Percentiles rank a stretch among this genome's conserved stretches.
Conservation (phyloP, 2,329 filamentous ascomycete species). For the Colletotrichum sp. region DNA sequence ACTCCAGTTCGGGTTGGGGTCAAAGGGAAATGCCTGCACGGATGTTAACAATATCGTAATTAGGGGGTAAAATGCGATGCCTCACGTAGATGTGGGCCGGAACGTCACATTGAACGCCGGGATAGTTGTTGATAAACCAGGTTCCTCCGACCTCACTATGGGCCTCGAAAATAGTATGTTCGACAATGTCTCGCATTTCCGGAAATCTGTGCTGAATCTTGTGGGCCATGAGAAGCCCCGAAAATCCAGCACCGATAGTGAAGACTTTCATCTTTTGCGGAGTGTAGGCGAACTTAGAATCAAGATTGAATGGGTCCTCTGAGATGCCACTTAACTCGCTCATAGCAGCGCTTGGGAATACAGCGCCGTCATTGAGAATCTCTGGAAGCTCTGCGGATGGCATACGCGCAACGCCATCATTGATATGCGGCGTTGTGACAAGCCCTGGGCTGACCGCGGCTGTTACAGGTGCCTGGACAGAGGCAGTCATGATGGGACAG, state of each 20-base stretch:
- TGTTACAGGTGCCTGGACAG: not conserved
- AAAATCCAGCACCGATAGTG: slow-evolving; percentile 38
- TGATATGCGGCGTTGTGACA: not conserved
- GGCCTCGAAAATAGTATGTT: slow-evolving; percentile 34
- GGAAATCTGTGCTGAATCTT: slow-evolving; percentile 38
- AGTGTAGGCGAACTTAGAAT: slow-evolving; percentile 29
- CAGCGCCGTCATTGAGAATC: not conserved
- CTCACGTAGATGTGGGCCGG: slow-evolving; percentile 27
- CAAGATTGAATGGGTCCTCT: slow-evolving; percentile 31
- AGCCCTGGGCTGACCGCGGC: not conserved
- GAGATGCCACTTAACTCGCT: slow-evolving; percentile 3
- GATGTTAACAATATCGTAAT: not conserved
- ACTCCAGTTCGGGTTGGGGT: slow-evolving; percentile 63
- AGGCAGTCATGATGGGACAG: slow-evolving; percentile 10
- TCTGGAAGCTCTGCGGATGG: slow-evolving; percentile 6
- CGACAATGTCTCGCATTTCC: slow-evolving; percentile 26
- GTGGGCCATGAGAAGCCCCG: slow-evolving; percentile 37
- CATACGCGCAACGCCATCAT: not conserved
- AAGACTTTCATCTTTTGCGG: slow-evolving; percentile 35
- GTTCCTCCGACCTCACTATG: slow-evolving; percentile 35
- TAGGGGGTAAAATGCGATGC: not conserved
- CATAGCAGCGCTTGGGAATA: not conserved
- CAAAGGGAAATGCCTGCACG: slow-evolving; percentile 52
- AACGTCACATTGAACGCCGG: slow-evolving; percentile 30
- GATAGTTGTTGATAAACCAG: slow-evolving; percentile 37